phyloP scores from a whole-genome alignment of 352 stramenopile species.

The Hyaloperonospora brassicae region DNA sequence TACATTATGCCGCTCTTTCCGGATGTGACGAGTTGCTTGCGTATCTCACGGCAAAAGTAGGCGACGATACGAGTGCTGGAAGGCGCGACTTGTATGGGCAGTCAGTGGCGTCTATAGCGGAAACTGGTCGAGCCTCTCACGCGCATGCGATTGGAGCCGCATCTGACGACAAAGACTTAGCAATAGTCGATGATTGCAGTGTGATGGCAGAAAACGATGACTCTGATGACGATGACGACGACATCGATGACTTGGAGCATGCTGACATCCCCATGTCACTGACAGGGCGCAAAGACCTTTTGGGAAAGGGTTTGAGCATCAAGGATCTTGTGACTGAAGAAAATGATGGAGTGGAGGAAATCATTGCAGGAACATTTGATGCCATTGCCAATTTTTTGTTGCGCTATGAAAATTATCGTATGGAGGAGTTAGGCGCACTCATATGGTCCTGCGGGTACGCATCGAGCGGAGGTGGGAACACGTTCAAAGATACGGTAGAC shows the following conservation, averaged over 20 bases:
- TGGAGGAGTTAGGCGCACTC: slow-evolving; percentile 54
- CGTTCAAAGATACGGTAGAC: slow-evolving; percentile 38
- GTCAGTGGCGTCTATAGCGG: slow-evolving; percentile 38
- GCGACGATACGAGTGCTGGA: slow-evolving; percentile 28
- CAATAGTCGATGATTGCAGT: slow-evolving; percentile 15
- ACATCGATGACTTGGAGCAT: slow-evolving; percentile 35
- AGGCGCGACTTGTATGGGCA: slow-evolving; percentile 67
- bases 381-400: slow-evolving; percentile 55
- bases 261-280: slow-evolving; percentile 47
- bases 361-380: slow-evolving; percentile 59
- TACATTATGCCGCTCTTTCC: slow-evolving; percentile 71
- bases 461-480: slow-evolving; percentile 16
- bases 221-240: slow-evolving; percentile 36
- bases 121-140: slow-evolving; percentile 29
- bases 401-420: slow-evolving; percentile 43
- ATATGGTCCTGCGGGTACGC: slow-evolving; percentile 57
- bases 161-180: slow-evolving; percentile 15
- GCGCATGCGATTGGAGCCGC: slow-evolving; percentile 13
- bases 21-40: slow-evolving; percentile 52
- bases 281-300: slow-evolving; percentile 25
- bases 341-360: slow-evolving; percentile 38
- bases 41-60: slow-evolving; percentile 47
- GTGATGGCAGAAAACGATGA: slow-evolving; percentile 34
- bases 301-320: slow-evolving; percentile 23
- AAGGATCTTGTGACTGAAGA: slow-evolving; percentile 53